Evolutionary conservation across 2,329 filamentous ascomycete genomes (phyloP).

Genomic region (Alternaria ethzedia): DNA sequence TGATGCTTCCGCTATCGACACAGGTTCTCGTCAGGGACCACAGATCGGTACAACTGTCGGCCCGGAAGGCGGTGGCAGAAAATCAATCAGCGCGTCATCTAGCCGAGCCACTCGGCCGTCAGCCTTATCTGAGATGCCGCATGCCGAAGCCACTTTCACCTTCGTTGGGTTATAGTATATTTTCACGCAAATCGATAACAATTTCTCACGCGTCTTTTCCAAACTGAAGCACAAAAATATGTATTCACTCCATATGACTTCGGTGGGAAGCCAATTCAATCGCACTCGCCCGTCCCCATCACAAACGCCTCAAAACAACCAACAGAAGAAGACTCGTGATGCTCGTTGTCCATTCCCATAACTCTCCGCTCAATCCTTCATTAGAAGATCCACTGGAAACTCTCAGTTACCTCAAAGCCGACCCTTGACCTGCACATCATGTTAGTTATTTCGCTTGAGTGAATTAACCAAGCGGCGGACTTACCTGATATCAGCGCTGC

Average conservation of each 20-base stretch:
- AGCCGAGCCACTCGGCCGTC: background rate
- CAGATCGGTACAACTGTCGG: constrained; percentile 9
- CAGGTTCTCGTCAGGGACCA: constrained; percentile 21
- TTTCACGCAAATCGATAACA: background rate
- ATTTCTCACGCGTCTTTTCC: background rate
- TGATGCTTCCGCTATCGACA: constrained; percentile 23
- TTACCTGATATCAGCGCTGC: constrained; percentile 68
- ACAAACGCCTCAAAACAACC: constrained; percentile 4
- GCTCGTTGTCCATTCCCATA: background rate
- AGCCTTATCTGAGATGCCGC: background rate
- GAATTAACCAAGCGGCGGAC: constrained; percentile 25
- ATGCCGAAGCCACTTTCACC: background rate
- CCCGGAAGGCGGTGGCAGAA: constrained; percentile 22
- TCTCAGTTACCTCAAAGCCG: constrained; percentile 66
- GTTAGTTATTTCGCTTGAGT: constrained; percentile 17
- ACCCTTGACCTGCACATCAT: constrained; percentile 50
- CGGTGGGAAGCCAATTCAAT: background rate
- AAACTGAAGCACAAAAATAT: background rate
- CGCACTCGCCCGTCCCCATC: background rate
- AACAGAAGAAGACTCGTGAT: constrained; percentile 7
- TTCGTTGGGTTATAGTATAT: background rate
- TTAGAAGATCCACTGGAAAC: constrained; percentile 70
- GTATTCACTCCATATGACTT: background rate
- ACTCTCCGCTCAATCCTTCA: background rate
- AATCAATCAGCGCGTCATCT: constrained; percentile 18